phyloP scores from a whole-genome alignment of 495 filamentous ascomycete genomes.

The Penicillium verhagenii region DNA sequence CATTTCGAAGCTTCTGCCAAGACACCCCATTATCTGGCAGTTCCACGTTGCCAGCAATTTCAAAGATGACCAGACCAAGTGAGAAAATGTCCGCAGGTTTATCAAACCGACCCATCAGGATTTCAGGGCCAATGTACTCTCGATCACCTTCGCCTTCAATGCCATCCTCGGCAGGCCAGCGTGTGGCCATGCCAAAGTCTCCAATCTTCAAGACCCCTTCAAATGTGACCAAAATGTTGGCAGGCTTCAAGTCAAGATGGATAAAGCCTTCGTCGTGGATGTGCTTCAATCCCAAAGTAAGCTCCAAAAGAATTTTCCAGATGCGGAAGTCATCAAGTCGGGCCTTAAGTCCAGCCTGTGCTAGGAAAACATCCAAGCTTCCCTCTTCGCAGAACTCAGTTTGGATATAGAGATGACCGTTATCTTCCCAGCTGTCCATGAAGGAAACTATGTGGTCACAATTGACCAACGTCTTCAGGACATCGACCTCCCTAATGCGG shows the following conservation, averaged over 20 bases:
- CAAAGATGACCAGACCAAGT: slow-evolving; percentile 87
- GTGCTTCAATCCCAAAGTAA: slow-evolving; percentile 75
- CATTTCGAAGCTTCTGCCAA: slow-evolving; percentile 84
- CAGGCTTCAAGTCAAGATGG: slow-evolving; percentile 93
- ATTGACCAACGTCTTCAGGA: slow-evolving; percentile 67
- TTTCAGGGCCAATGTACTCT: slow-evolving; percentile 92
- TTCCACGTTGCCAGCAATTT: slow-evolving; percentile 87
- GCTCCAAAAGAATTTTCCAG: slow-evolving; percentile 92
- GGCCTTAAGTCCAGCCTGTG: slow-evolving; percentile 72
- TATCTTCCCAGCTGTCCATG: slow-evolving; percentile 80
- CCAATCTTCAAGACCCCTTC: slow-evolving; percentile 92
- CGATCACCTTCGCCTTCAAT: slow-evolving; percentile 93
- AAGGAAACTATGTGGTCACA: slow-evolving; percentile 82
- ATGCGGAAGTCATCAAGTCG: slow-evolving; percentile 95
- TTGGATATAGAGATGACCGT: slow-evolving; percentile 85
- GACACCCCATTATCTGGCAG: slow-evolving; percentile 87
- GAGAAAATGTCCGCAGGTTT: slow-evolving; percentile 93
- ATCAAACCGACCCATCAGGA: slow-evolving; percentile 77
- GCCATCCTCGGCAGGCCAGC: slow-evolving; percentile 68
- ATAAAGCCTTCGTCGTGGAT: slow-evolving; percentile 88
- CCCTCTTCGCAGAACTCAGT: slow-evolving; percentile 95
- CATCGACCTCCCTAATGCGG: slow-evolving; percentile 76
- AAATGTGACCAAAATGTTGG: slow-evolving; percentile 87
- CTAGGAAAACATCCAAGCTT: slow-evolving; percentile 79
- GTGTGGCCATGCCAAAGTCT: slow-evolving; percentile 91